Conservation (phyloP, 768 basidiomycete species). For the Coprinopsis sp. region DNA sequence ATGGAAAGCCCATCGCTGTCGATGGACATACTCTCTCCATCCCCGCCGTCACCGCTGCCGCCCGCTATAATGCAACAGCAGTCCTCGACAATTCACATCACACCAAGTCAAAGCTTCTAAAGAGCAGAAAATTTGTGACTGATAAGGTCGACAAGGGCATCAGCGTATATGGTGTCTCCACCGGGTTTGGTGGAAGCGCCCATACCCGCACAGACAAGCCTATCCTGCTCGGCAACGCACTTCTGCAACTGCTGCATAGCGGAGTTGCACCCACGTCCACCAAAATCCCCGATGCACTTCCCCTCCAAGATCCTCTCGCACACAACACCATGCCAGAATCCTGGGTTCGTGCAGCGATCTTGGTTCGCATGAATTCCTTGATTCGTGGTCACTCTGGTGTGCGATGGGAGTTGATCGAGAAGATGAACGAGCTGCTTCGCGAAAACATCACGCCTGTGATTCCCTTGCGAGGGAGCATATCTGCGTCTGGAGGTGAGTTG, state of each 20-base stretch:
- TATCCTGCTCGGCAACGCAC: conserved; percentile 68
- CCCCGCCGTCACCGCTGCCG: conserved; percentile 70
- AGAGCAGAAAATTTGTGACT: conserved; percentile 58
- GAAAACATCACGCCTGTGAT: conserved; percentile 76
- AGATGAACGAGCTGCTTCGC: conserved; percentile 67
- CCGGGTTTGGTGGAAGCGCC: conserved; percentile 85
- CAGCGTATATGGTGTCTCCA: conserved; percentile 80
- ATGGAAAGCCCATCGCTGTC: conserved; percentile 57
- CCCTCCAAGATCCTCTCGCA: conserved; percentile 64
- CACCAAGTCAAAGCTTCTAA: conserved; percentile 50
- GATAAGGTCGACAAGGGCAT: conserved; percentile 62
- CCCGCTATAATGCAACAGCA: conserved; percentile 56
- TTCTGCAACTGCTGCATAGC: conserved; percentile 79
- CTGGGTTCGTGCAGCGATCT: conserved; percentile 85
- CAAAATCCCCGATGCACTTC: conserved; percentile 46
- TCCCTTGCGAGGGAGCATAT: conserved; percentile 79
- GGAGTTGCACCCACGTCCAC: conserved; percentile 67
- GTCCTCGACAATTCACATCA: conserved; percentile 43
- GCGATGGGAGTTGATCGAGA: conserved; percentile 73
- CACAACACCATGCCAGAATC: conserved; percentile 77
- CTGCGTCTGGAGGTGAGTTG: conserved; percentile 68
- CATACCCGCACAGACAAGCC: conserved; percentile 79
- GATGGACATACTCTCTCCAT: conserved; percentile 72
- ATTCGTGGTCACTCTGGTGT: conserved; percentile 87
- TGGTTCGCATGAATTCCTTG: conserved; percentile 85